phyloP scores from a whole-genome alignment of 2,329 filamentous ascomycete genomes.

The Penicillium sp. region DNA sequence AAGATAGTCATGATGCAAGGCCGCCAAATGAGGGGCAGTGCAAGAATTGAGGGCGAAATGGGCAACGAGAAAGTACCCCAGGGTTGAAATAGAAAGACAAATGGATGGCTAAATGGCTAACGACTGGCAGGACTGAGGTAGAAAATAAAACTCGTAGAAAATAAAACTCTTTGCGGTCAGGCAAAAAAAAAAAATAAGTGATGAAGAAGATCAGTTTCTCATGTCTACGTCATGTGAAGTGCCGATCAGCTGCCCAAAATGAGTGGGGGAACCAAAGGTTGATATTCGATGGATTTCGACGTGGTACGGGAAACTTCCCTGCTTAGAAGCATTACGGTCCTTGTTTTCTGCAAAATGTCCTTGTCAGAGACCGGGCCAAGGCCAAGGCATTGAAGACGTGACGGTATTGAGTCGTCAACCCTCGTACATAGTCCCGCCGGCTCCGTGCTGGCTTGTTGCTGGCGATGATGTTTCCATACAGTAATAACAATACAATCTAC shows the following conservation, averaged over 20 bases:
- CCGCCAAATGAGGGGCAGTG: conserved; percentile 5
- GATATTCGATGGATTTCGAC: neutral
- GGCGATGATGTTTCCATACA: conserved; percentile 5
- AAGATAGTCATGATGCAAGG: conserved; percentile 53
- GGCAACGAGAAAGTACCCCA: neutral
- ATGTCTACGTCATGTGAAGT: conserved; percentile 36
- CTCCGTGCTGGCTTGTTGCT: neutral
- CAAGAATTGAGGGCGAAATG: conserved; percentile 3
- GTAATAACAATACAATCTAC: conserved; percentile 14
- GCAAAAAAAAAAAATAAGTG: conserved; percentile 3
- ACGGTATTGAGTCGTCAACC: neutral
- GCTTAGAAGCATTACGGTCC: neutral
- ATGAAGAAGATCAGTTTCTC: conserved; percentile 22
- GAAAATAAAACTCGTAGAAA: neutral
- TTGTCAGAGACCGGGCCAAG: neutral
- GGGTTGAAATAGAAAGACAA: neutral
- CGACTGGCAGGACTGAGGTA: neutral
- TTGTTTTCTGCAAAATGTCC: neutral
- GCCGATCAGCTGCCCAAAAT: conserved; percentile 6
- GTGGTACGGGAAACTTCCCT: neutral
- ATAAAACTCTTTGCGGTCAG: conserved; percentile 3
- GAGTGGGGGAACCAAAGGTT: neutral
- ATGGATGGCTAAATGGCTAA: neutral
- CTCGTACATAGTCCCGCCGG: conserved; percentile 1
- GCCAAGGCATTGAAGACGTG: neutral